These are phyloP conservation scores for Clonostachys byssicola DNA, from an alignment of 2,329 filamentous ascomycete genomes.

Conservation along the genomic window DNA sequence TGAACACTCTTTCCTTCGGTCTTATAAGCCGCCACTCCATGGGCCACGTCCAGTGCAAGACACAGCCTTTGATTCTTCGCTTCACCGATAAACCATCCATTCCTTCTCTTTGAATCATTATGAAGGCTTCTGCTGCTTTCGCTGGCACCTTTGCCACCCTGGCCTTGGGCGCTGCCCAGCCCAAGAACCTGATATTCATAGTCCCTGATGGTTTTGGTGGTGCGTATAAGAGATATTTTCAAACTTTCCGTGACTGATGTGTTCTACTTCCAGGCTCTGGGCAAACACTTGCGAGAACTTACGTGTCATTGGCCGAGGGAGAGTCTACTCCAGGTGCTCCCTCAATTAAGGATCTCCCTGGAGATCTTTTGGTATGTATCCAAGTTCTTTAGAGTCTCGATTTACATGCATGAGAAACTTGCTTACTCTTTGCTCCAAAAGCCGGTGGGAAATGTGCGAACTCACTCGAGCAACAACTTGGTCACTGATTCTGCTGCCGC, in stretches of 20 bases:
- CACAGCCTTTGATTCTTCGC: no score
- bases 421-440: not conserved
- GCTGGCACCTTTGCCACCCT: constrained; percentile 4
- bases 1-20: no score
- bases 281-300: constrained; percentile 4
- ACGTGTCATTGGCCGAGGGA: constrained; percentile 5
- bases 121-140: constrained; percentile 5
- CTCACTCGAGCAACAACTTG: constrained; percentile 20
- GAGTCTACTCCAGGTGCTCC: constrained; percentile 2
- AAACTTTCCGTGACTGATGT: no score
- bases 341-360: not conserved
- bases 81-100: no score
- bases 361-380: constrained; percentile 2
- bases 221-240: not conserved
- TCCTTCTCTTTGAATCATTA: not conserved
- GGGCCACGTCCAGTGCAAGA: no score
- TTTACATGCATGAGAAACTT: not conserved
- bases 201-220: constrained; percentile 9
- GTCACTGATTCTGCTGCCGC: constrained; percentile 30
- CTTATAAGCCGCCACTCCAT: no score
- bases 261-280: no score
- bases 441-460: constrained; percentile 8
- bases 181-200: constrained; percentile 11
- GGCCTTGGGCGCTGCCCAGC: constrained; percentile 6
- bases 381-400: not conserved